Evolutionary conservation across 306 rosid genomes (phyloP).

Genomic region (Acacia melanoxylon): DNA sequence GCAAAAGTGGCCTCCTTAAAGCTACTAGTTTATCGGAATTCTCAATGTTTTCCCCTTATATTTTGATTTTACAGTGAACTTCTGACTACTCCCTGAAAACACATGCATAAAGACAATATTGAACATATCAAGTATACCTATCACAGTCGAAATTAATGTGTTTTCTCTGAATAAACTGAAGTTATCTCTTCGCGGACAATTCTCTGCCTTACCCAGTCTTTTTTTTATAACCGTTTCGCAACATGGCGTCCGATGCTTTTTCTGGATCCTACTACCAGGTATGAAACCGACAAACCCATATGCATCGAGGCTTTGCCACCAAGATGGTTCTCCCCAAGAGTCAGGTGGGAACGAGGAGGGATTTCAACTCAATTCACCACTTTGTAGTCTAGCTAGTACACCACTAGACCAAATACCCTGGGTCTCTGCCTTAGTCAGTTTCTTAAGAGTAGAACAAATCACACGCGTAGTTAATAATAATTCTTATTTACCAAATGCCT

Average conservation of each 20-base stretch:
- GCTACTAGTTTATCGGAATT: neutral
- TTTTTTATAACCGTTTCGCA: too few relatives aligned
- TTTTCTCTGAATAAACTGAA: neutral
- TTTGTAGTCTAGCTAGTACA: too few relatives aligned
- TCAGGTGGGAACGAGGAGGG: too few relatives aligned
- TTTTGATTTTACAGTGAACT: neutral
- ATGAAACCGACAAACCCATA: too few relatives aligned
- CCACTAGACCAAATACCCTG: too few relatives aligned
- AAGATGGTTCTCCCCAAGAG: too few relatives aligned
- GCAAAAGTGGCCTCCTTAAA: neutral
- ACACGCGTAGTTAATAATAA: neutral
- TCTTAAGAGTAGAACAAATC: neutral
- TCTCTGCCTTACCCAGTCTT: neutral
- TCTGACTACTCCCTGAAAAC: neutral
- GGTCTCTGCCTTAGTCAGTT: too few relatives aligned
- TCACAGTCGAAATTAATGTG: neutral
- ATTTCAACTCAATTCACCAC: too few relatives aligned
- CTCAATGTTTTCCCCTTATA: constrained; percentile 11
- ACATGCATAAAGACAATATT: neutral
- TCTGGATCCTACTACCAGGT: too few relatives aligned
- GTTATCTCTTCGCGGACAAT: neutral
- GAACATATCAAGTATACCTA: neutral
- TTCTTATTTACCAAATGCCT: too few relatives aligned
- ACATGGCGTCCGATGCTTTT: too few relatives aligned
- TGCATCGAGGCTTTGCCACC: too few relatives aligned